Evolutionary conservation across 106 monocot species (phyloP), one percentile per base, ranked within the genome.

Genomic region (Iris macrosiphon): DNA sequence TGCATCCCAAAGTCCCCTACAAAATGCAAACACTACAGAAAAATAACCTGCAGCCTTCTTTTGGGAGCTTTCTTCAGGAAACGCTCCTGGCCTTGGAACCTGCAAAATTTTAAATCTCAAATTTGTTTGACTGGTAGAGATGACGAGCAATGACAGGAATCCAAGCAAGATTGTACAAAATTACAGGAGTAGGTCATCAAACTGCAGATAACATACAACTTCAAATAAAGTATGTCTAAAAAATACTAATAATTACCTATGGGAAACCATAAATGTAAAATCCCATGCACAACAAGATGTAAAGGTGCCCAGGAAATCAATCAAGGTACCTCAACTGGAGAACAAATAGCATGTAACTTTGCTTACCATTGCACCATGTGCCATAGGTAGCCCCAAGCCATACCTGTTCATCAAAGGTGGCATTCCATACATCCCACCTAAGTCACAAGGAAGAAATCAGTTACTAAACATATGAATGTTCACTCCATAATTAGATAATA

Each of bases 391-490:
- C 53, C 74, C 77, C 62, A 81, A 51, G 35, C 84, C 72, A 70
- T 93, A 93, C 66, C 88, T 74, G 24, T 93, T 80, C 55, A 84
- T 54, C 18, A 80, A 20, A n/a, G 83, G 83, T 53, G 93, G 74
- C 80, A 87, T 72, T 16, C 88, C 88, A 75, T 93, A 93, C 80
- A 93, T 84, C 31, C 93, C 93, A 64, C 93, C 93, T 93, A 59
- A 64, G 43, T 17, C 19, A 60, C 11, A 61, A 57, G 25, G 33
- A 27, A 7, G 22, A 19, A 23, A 42, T 33, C 28, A 44, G 30
- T 29, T 59, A 25, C 12, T 23, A 39, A 3, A 4, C 19, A 42
- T 21, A 59, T 12, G 40, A 20, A 19, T 52, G 6, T 40, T 24
- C 1, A n/a, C n/a, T n/a, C n/a, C n/a, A n/a, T n/a, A n/a, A n/a